These are phyloP conservation scores for Crithidia bombi DNA, from an alignment of 208 protist species.

Conservation along the genomic window DNA sequence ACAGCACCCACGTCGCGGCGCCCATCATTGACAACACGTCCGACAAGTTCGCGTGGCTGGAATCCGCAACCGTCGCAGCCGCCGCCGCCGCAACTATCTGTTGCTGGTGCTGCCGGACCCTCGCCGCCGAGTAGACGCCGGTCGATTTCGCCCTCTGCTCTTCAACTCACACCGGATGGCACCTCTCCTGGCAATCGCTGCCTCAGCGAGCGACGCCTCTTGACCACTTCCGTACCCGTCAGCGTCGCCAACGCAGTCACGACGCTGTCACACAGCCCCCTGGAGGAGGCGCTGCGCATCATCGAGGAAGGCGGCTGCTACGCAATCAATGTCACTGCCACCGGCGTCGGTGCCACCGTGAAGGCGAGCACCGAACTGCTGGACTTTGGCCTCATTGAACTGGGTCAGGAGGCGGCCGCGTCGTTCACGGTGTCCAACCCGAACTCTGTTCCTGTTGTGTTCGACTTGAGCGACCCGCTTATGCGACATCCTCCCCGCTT, in stretches of 20 bases:
- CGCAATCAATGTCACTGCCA: slow-evolving; percentile 51
- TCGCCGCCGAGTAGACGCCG: not conserved
- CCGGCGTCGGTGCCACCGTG: slow-evolving; percentile 76
- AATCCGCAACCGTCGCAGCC: not conserved
- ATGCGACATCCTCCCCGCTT: slow-evolving; percentile 82
- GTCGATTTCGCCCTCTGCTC: slow-evolving; percentile 19
- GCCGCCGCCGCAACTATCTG: not conserved
- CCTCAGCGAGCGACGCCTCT: slow-evolving; percentile 45
- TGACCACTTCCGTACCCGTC: slow-evolving; percentile 35
- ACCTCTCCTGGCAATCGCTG: slow-evolving; percentile 50
- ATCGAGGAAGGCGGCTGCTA: slow-evolving; percentile 51
- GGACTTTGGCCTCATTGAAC: slow-evolving; percentile 89
- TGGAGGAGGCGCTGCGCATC: slow-evolving; percentile 57
- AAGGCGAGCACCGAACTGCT: slow-evolving; percentile 77
- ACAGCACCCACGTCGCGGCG: slow-evolving; percentile 1
- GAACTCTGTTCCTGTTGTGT: slow-evolving; percentile 80
- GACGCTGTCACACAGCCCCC: slow-evolving; percentile 36
- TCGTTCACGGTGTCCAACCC: slow-evolving; percentile 91
- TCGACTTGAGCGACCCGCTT: slow-evolving; percentile 78
- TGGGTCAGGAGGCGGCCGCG: slow-evolving; percentile 65
- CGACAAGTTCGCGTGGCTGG: not conserved
- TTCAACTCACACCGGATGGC: slow-evolving; percentile 9
- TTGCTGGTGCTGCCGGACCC: not conserved
- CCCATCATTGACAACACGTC: slow-evolving; percentile 6
- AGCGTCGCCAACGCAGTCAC: slow-evolving; percentile 55